Evolutionary conservation across 192 early-diverging fungal species (phyloP), one percentile per base, ranked within the genome.

Genomic region (Backusella australiensis): DNA sequence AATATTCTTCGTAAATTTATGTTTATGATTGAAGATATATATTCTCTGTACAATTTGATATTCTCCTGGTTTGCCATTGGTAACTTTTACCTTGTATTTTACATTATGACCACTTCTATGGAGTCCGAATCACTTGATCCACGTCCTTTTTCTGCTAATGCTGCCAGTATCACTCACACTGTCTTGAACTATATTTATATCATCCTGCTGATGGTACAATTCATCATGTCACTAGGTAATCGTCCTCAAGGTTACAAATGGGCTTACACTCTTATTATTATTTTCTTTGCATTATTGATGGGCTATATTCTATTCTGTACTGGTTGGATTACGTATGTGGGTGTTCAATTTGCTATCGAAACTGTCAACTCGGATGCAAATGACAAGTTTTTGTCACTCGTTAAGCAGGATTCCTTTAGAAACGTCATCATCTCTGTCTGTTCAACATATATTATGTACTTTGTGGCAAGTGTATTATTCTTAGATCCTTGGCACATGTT

Each of bases 141-240:
- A 29, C 75, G 15, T 38, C 82, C 82, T 11, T 83, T 86, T 67
- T 66, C 79, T 26, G 71, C 75, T 63, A 81, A 76, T 56, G 77
- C 80, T 15, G 83, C 77, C 3, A 29, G 59, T 44, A 78, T 81
- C 14, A 74, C 82, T 17, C 79, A 80, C 21, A 77, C 76, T 66
- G 73, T 86, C 23, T 79, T 86, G 63, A 88, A 80, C 34, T 83
- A 83, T 68, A 75, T 83, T 29, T 83, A 83, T 39, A 34, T 96
- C n/a, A 73, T 94, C 59, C 86, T 95, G 38, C 84, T 98, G 63
- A 86, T 95, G 46, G 88, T 91, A 26, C 90, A 92, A 74, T 94
- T 99, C 82, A 93, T 99, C 56, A 86, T 93, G 23, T 92, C 96
- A 75, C 85, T 99, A 78, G 98, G 98, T 75, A 99, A 99, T 83